phyloP scores from a whole-genome alignment of 148 eudicot genomes.

The Diospyros kaki region DNA sequence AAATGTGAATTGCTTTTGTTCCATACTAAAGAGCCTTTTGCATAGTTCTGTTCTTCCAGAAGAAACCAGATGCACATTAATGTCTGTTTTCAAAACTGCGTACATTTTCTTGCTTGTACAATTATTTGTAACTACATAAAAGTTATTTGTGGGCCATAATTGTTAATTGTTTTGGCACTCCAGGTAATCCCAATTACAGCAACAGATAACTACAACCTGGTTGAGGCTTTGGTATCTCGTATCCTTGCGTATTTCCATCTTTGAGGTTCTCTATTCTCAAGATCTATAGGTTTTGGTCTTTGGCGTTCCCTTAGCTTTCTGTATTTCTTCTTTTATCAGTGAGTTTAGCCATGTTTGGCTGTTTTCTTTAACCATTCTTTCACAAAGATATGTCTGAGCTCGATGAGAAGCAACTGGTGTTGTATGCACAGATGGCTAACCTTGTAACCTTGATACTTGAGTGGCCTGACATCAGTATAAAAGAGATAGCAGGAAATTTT shows the following conservation, averaged over 20 bases:
- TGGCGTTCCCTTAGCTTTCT: background rate
- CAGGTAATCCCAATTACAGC: constrained; percentile 58
- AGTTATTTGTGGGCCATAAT: background rate
- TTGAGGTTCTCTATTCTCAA: background rate
- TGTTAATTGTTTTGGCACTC: constrained; percentile 6
- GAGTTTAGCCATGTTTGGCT: background rate
- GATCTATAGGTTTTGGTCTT: background rate
- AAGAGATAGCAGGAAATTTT: constrained; percentile 79
- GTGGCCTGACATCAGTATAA: constrained; percentile 54
- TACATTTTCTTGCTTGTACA: background rate
- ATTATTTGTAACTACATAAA: constrained; percentile 6
- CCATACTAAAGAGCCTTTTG: too few relatives aligned
- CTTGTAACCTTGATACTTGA: constrained; percentile 67
- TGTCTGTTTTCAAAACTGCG: background rate
- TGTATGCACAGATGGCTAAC: constrained; percentile 98
- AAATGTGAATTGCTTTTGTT: background rate
- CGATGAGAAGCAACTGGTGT: constrained; percentile 65
- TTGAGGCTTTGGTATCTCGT: constrained; percentile 90
- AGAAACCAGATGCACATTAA: background rate
- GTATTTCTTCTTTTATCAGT: background rate
- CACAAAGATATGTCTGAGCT: constrained; percentile 70
- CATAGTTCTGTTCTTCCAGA: background rate
- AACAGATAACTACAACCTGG: constrained; percentile 66
- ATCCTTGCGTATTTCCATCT: constrained; percentile 40
- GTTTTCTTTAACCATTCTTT: constrained; percentile 32